phyloP scores from a whole-genome alignment of 768 basidiomycete genomes.

The Rhodosporidiobolus sp. region DNA sequence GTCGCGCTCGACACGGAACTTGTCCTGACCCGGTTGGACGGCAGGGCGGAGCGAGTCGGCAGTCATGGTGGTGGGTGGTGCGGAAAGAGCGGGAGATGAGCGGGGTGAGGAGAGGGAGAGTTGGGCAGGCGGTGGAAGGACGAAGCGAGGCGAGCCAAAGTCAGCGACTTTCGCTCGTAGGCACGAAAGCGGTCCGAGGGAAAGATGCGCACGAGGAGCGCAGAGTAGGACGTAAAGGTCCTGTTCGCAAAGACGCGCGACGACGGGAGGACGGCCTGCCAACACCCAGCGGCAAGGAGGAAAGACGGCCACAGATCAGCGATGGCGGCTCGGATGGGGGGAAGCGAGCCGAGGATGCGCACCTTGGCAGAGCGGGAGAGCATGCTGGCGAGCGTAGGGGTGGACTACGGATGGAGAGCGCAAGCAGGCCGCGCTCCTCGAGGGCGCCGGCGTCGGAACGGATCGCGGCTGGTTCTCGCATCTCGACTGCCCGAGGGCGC shows the following conservation, averaged over 20 bases:
- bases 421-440: neutral
- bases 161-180: no score
- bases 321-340: no score
- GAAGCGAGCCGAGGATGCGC: neutral
- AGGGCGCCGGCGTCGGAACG: neutral
- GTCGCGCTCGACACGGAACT: slow-evolving; percentile 66
- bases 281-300: neutral
- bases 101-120: neutral
- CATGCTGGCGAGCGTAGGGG: slow-evolving; percentile 10
- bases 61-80: no score
- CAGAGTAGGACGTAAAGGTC: slow-evolving; percentile 30
- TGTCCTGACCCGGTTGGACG: slow-evolving; percentile 33
- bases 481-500: no score
- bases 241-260: slow-evolving; percentile 28
- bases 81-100: neutral
- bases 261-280: slow-evolving; percentile 17
- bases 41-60: slow-evolving; percentile 15
- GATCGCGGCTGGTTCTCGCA: no score
- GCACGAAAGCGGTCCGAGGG: no score
- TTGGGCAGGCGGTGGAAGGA: no score
- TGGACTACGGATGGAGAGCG: neutral
- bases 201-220: slow-evolving; percentile 24
- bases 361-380: slow-evolving; percentile 31
- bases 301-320: no score
- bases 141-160: no score